Conservation (phyloP, 331 rosid genomes). For the Cydonia oblonga region DNA sequence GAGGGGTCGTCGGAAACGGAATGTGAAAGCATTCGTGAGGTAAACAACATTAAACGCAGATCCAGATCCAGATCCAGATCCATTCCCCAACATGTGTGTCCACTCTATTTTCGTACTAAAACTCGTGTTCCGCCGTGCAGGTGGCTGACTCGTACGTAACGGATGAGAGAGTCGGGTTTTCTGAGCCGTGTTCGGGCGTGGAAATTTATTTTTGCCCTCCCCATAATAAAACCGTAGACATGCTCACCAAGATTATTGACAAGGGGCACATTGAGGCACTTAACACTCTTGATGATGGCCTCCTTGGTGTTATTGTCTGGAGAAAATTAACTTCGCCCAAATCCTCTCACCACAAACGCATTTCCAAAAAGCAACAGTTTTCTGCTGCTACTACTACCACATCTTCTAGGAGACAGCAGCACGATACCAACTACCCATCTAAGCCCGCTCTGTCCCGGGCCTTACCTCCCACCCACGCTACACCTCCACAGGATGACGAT, state of each 20-base stretch:
- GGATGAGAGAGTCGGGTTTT: conserved; percentile 92
- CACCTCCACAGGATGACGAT: conserved; percentile 8
- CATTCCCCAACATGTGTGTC: not conserved
- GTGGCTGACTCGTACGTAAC: conserved; percentile 59
- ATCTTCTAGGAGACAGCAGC: conserved; percentile 68
- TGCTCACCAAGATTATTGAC: conserved; percentile 64
- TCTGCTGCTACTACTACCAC: conserved; percentile 4
- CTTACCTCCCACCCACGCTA: conserved; percentile 1
- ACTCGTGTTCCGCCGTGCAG: conserved; percentile 26
- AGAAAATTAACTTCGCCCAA: conserved; percentile 80
- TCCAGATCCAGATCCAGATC: too few relatives aligned
- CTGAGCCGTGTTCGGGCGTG: conserved; percentile 72
- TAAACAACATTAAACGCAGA: conserved; percentile 18
- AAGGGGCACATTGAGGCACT: conserved; percentile 70
- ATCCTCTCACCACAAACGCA: conserved; percentile 63
- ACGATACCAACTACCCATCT: conserved; percentile 34
- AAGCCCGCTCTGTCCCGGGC: conserved; percentile 23
- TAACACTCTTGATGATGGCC: conserved; percentile 78
- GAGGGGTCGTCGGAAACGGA: conserved; percentile 39
- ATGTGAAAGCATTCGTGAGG: conserved; percentile 53
- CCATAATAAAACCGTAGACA: conserved; percentile 63
- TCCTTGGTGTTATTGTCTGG: conserved; percentile 97
- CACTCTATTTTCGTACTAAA: not conserved
- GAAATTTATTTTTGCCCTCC: conserved; percentile 98
- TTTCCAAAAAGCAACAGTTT: conserved; percentile 53